These are phyloP conservation scores for Clarireedia homoeocarpa DNA, from an alignment of 2,329 filamentous ascomycete species.

Conservation along the genomic window DNA sequence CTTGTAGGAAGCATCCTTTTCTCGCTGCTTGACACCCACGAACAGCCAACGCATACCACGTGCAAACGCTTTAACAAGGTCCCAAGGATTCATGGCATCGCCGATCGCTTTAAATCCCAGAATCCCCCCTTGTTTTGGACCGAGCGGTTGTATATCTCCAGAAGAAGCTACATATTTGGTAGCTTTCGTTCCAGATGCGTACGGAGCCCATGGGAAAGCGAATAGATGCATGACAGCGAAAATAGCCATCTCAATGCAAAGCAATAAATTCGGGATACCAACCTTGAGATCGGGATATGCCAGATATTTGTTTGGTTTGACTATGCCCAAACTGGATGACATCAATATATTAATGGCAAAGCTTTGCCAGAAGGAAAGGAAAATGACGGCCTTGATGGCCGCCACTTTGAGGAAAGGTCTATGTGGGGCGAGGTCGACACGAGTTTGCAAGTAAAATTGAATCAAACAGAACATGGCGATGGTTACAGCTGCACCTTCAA, in stretches of 20 bases:
- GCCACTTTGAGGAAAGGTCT: constrained; percentile 71
- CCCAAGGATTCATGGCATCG: constrained; percentile 74
- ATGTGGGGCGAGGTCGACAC: constrained; percentile 58
- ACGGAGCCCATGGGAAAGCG: constrained; percentile 72
- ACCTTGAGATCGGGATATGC: constrained; percentile 71
- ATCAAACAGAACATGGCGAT: constrained; percentile 86
- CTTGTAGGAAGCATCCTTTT: constrained; percentile 44
- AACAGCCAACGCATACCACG: constrained; percentile 71
- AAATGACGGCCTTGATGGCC: constrained; percentile 86
- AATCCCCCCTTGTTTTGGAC: constrained; percentile 54
- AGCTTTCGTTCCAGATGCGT: constrained; percentile 32
- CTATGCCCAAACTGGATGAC: constrained; percentile 37
- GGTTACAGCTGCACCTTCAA: constrained; percentile 65
- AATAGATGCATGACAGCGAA: constrained; percentile 74
- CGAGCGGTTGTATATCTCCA: constrained; percentile 30
- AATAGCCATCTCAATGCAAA: constrained; percentile 78
- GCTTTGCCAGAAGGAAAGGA: constrained; percentile 83
- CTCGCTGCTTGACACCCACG: constrained; percentile 58
- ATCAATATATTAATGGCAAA: constrained; percentile 54
- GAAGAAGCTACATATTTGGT: background rate
- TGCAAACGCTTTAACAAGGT: constrained; percentile 72
- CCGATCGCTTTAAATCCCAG: constrained; percentile 56
- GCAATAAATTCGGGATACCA: constrained; percentile 68
- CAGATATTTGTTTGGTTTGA: constrained; percentile 36
- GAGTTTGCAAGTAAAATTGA: constrained; percentile 78